A percentile compares a stretch with the other conserved stretches of the same genome.
phyloP scores from a whole-genome alignment of 1,284 basidiomycete genomes.

The Sutorius eximius region DNA sequence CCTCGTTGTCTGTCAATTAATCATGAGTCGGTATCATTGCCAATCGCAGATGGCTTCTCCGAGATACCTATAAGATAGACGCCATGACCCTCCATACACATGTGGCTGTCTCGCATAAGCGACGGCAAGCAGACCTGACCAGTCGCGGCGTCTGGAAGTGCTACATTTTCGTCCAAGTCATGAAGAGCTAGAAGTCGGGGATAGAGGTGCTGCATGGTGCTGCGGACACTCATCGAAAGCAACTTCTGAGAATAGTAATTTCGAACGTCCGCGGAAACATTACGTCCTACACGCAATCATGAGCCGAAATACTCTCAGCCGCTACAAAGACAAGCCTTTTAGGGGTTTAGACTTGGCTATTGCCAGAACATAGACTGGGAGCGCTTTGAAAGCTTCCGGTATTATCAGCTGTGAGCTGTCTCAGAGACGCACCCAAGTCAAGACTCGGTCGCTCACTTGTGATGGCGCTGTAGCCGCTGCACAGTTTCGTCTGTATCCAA shows the following conservation, averaged over 20 bases:
- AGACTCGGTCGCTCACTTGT: constrained; percentile 55
- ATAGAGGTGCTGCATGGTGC: constrained; percentile 82
- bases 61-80: constrained; percentile 85
- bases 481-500: constrained; percentile 90
- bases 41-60: constrained; percentile 11
- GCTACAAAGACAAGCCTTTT: constrained; percentile 60
- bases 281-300: constrained; percentile 55
- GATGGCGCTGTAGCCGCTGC: constrained; percentile 79
- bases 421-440: constrained; percentile 9
- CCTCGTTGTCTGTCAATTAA: constrained; percentile 80
- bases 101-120: constrained; percentile 82
- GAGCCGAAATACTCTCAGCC: constrained; percentile 3
- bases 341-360: constrained; percentile 91
- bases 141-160: constrained; percentile 59
- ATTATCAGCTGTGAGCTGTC: constrained; percentile 71
- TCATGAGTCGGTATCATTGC: constrained; percentile 17
- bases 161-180: constrained; percentile 73
- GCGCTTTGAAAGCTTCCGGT: constrained; percentile 89
- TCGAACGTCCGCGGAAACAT: constrained; percentile 91
- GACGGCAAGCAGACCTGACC: constrained; percentile 72
- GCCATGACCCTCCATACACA: constrained; percentile 88
- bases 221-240: constrained; percentile 67
- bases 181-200: constrained; percentile 90
- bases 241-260: constrained; percentile 84
- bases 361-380: constrained; percentile 84